Evolutionary conservation across 805 yeast species (phyloP), one percentile per base, ranked within the genome.

Genomic region (Pichia occidentalis): DNA sequence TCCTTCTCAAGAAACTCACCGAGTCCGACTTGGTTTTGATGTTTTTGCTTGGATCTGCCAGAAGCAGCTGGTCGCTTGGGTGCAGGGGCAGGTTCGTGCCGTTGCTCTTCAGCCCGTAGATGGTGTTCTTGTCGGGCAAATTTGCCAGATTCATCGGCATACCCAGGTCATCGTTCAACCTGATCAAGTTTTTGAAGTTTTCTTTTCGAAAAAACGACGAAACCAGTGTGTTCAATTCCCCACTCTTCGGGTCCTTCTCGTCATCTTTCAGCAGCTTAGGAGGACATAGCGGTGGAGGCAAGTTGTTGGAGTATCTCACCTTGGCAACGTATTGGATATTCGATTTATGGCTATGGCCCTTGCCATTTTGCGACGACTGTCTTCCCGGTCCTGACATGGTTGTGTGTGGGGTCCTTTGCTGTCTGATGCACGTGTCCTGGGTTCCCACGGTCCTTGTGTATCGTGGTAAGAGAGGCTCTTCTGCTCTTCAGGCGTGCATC

Each of bases 251-350:
- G 60, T 64, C 41, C 46, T 49, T 5, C 42, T 51, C 25, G 7
- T 42, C 40, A 9, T 54, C 45, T 34, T 77, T 73, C 37, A 92
- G 60, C 40, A 88, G 70, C 57, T 83, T 85, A 22, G 98, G 97
- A 32, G 95, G 86, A 44, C 92, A 70, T 18, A 90, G 82, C 8
- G 97, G 97, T 2, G 96, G 88, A 5, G 98, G 98, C 18, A 92
- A 68, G 52, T 77, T 83, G 57, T 92, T 92, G 42, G 75, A 75
- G 59, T 87, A 90, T 53, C 95, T 73, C 37, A 83, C 75, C 49
- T 82, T 80, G 32, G 95, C 94, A 39, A 83, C 77, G 53, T 79
- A 83, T 23, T 45, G 48, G 4, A 44, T 40, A 8, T 37, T 30
- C 8, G 44, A 36, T 37, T 42, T 45, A 17, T 38, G 31, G 8